Evolutionary conservation across 2,329 filamentous ascomycete genomes (phyloP).

Genomic region (Hymenoscyphus albidus): DNA sequence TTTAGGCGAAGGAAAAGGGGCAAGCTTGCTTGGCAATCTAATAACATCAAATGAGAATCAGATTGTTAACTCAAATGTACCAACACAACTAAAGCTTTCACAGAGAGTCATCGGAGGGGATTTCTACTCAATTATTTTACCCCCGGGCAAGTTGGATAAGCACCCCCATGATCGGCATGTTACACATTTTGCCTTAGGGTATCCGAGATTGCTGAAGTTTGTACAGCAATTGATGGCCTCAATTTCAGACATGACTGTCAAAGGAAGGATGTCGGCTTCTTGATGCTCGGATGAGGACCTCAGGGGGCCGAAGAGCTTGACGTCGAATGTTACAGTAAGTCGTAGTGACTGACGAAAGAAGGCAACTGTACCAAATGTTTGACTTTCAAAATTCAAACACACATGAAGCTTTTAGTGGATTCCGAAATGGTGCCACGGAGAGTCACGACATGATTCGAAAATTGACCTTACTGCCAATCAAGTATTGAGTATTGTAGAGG

Average conservation of each 20-base stretch:
- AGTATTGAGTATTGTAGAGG: slow-evolving; percentile 3
- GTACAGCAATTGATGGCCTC: neutral
- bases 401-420: neutral
- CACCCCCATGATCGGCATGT: neutral
- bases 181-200: neutral
- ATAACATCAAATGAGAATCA: too few relatives aligned
- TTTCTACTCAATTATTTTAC: slow-evolving; percentile 3
- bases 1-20: too few relatives aligned
- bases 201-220: neutral
- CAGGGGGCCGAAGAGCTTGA: neutral
- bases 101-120: neutral
- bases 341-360: neutral
- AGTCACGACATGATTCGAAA: neutral
- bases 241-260: neutral
- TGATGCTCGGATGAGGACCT: neutral
- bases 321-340: neutral
- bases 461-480: neutral
- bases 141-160: slow-evolving; percentile 4
- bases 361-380: neutral
- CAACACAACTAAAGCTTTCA: too few relatives aligned
- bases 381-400: neutral
- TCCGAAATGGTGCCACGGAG: neutral
- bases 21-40: too few relatives aligned
- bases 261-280: neutral
- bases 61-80: too few relatives aligned